Evolutionary conservation across 1,284 basidiomycete species (phyloP), one percentile per base, ranked within the genome.

Genomic region (Stereum hirsutum): DNA sequence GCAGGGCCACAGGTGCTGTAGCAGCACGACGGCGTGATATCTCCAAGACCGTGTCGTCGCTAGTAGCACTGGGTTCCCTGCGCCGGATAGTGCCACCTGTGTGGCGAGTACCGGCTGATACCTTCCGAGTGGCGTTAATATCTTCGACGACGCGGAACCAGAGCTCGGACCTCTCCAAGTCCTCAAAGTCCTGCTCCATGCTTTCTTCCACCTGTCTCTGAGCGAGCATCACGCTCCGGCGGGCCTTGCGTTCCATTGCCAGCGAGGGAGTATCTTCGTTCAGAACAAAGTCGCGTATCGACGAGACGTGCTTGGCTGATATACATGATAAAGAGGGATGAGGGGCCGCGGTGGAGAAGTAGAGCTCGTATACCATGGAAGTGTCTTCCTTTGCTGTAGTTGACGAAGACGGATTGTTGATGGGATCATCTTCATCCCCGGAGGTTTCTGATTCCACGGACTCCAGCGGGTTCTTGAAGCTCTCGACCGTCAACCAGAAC

Each of bases 401-500:
- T 2, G 75, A 73, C 8, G 69, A 70, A 5, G 74, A 68, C n/a
- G 69, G 60, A 46, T 75, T 74, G 38, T 79, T 70, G n/a, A 81
- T 68, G 5, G 71, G 65, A 39, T 83, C 78, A 45, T 80, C 75
- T 44, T 84, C 84, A 43, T 79, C 78, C 15, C 74, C 77, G 2
- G 75, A 78, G 21, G 78, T 78, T 24, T 72, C 75, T 5, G 84
- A 84, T 52, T 89, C 85, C 4, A 85, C 72, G 1, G 78, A 78
- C 58, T 97, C 94, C 15, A 99, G 68, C 0, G 95, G 95, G 52
- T 95, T 90, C 64, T 97, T 98, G 73, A 98, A 94, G 41, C 89
- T 91, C 61, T 98, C 92, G 1, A 98, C 89, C 0, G 91, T 89
- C 2, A 98, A 70, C 95, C 95, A 98, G 63, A 97, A 99, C 52